Conservation (phyloP, 202 grass and related monocot genomes). For the Setaria viridis region DNA sequence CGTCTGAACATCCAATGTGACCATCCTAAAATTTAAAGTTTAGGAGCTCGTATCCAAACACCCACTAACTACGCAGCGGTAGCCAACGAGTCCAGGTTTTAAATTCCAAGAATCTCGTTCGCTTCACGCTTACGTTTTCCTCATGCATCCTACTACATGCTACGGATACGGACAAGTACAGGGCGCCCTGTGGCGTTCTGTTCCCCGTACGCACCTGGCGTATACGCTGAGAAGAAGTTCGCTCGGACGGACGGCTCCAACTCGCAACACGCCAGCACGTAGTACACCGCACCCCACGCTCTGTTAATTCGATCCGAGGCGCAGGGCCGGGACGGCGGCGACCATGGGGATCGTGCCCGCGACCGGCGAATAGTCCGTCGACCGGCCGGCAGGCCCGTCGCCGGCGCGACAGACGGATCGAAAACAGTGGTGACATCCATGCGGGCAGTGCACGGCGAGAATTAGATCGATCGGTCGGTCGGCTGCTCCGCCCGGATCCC, state of each 20-base stretch:
- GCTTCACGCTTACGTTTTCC: neutral
- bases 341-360: too few species aligned
- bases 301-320: neutral
- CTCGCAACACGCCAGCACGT: neutral
- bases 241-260: neutral
- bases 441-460: neutral
- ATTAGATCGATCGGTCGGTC: neutral
- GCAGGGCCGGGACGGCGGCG: neutral
- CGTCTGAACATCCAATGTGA: too few species aligned
- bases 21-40: too few species aligned
- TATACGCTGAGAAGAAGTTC: neutral
- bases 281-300: neutral
- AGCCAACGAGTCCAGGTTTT: neutral
- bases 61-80: neutral
- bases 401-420: conserved; percentile 3
- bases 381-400: too few species aligned
- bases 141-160: too few species aligned
- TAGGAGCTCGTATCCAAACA: too few species aligned
- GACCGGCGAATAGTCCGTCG: too few species aligned
- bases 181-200: neutral
- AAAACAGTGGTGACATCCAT: neutral
- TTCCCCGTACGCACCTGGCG: neutral
- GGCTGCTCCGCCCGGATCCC: neutral
- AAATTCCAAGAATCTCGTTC: neutral
- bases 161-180: neutral